Evolutionary conservation across 768 basidiomycete species (phyloP), one percentile per base, ranked within the genome.

Genomic region (Tylopilus sp.): DNA sequence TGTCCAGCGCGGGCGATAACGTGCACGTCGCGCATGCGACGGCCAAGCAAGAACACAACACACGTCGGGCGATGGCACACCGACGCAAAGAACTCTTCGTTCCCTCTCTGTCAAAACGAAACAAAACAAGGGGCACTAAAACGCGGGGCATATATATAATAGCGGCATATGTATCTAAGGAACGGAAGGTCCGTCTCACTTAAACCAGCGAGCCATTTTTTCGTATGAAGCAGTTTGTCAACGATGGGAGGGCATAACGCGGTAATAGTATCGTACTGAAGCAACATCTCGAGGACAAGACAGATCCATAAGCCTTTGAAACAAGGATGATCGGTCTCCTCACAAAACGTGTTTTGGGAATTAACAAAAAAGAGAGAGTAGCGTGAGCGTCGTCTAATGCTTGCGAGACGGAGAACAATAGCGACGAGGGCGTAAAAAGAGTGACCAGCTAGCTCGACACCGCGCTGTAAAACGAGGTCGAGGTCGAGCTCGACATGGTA

Each of bases 391-490:
- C 20, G 12, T 51, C 40, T 35, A 36, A 36, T 17, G 41, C 18
- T 12, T n/a, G 31, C n/a, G 28, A 44, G 23, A 42, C n/a, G 6
- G 43, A 40, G 13, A 23, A 20, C n/a, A 31, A 25, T 22, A 11
- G 40, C n/a, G 8, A 38, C 22, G 18, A 36, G 31, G 18, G 18
- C 6, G 28, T n/a, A n/a, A 28, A 31, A 31, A 31, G 31, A 31
- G 31, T 31, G 31, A 48, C 53, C 47, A 58, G 30, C 31, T 57
- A 40, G 47, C 68, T 66, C 41, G 67, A 70, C 31, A 59, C 64
- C 8, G 68, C 67, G 45, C 67, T 68, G 36, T 68, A 69, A 53
- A 60, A 68, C 26, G 50, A 33, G n/a, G 65, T 57, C 15, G 40
- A 52, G 28, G 65, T 66, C 35, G 40, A 52, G 28, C 63, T 66